phyloP scores from a whole-genome alignment of 192 early-diverging fungal genomes.

The Backusella australiensis region DNA sequence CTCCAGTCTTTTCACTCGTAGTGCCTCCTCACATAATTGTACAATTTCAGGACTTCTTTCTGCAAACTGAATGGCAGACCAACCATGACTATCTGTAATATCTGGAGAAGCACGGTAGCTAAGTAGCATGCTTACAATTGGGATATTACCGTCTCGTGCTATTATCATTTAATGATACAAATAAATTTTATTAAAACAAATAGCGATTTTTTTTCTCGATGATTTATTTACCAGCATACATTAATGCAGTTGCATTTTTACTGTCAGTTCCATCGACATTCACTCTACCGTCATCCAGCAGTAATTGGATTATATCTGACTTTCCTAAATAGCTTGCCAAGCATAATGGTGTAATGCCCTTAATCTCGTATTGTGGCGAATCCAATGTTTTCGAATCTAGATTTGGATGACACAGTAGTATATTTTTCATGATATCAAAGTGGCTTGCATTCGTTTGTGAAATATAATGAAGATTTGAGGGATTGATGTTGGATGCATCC shows the following conservation, averaged over 20 bases:
- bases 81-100: constrained; percentile 60
- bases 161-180: background rate
- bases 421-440: constrained; percentile 48
- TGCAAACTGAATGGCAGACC: constrained; percentile 65
- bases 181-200: background rate
- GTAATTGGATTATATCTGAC: constrained; percentile 46
- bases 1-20: constrained; percentile 44
- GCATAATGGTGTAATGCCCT: constrained; percentile 66
- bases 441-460: constrained; percentile 53
- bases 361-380: constrained; percentile 57
- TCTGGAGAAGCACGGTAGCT: constrained; percentile 50
- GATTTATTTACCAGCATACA: constrained; percentile 61
- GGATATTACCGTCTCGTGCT: constrained; percentile 60
- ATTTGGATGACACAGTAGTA: constrained; percentile 49
- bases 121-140: constrained; percentile 52
- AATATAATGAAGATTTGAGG: constrained; percentile 50
- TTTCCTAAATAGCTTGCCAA: constrained; percentile 68
- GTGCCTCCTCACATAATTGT: constrained; percentile 50
- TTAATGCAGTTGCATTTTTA: constrained; percentile 65
- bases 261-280: constrained; percentile 59
- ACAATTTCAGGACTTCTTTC: constrained; percentile 58
- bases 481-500: constrained; percentile 53
- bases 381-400: constrained; percentile 48
- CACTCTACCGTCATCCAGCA: constrained; percentile 61
- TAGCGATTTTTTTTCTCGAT: background rate